Evolutionary conservation across 2,329 filamentous ascomycete species (phyloP), one percentile per base, ranked within the genome.

Genomic region (Didymella exigua): DNA sequence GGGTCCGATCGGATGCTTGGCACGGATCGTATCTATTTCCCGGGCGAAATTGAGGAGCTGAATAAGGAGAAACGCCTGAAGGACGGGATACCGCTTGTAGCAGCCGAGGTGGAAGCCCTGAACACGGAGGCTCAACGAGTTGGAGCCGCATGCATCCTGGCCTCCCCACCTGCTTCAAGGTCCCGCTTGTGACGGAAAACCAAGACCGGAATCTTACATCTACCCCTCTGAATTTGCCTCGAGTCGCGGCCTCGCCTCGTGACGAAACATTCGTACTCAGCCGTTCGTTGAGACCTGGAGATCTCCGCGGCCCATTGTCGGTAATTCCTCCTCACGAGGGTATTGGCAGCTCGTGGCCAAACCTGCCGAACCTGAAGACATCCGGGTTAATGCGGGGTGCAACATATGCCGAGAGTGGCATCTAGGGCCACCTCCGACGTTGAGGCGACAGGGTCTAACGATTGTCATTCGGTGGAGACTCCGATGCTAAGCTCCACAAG

Each of bases 21-120:
- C 0, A 77, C 85, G 3, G 81, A 84, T 7, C 73, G 79, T 24
- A 83, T 86, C 19, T 85, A 81, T 60, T 84, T 83, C 57, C 83
- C 83, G 0, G 83, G 83, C 11, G 58, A 62, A 18, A 60, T 54
- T 41, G 60, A 61, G 36, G 53, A 60, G 27, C 29, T 61, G 9
- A 43, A 58, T 16, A 56, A 56, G 54, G 63, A 50, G 18, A 72
- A 73, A 58, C 71, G 79, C 44, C 61, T 70, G 37, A 58, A 57
- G 38, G 70, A 73, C 27, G 82, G 82, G 0, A 83, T 84, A 56
- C 81, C 81, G 3, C 79, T 78, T 60, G 77, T 79, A 9, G 67
- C 76, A 56, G 75, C 75, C 13, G 82, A 84, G 62, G 74, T 84
- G 48, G 70, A 75, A 27, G 75, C 73, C n/a, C 65, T 84, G 61